Evolutionary conservation across 768 basidiomycete species (phyloP), one percentile per base, ranked within the genome.

Genomic region (Kwoniella pini): DNA sequence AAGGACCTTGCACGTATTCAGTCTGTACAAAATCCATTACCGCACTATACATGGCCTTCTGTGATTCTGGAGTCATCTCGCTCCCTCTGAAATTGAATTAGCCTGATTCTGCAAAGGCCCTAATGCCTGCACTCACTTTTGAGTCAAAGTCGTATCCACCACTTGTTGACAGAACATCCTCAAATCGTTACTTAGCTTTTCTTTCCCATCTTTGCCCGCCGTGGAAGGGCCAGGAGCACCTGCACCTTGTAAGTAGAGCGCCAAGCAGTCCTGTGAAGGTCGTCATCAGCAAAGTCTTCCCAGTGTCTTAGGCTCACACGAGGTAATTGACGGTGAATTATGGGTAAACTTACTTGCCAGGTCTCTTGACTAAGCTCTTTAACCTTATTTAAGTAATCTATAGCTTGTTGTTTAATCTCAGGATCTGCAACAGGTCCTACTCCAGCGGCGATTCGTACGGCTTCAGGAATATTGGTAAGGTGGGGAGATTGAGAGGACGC

Each of bases 391-490:
- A 97, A 82, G 77, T 89, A 97, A 57, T 87, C 85, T 68, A 96
- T 82, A 31, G 94, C 94, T 77, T 94, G 88, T 60, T 87, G 88
- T 79, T 93, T 90, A 31, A 95, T 80, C 26, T 83, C 76, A 6
- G 68, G 62, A 54, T 79, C 72, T 11, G 75, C 68, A 6, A 45
- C 51, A 56, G 54, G 87, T 45, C 72, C 75, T 24, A 60, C 88
- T 81, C 92, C 88, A 62, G 88, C 88, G 51, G 92, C 93, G 80
- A 95, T 88, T 74, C 84, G 81, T 79, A 94, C 91, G 48, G 93
- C 93, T 80, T 78, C 67, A 30, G 79, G 75, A 27, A 80, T 77
- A 39, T 78, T 63, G 48, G 49, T 60, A 17, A 76, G 65, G 63
- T 78, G 77, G 31, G 75, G 64, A 4, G 72, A 69, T 33, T 60